phyloP scores from a whole-genome alignment of 2,329 filamentous ascomycete genomes.

The Chaetomium globosum region DNA sequence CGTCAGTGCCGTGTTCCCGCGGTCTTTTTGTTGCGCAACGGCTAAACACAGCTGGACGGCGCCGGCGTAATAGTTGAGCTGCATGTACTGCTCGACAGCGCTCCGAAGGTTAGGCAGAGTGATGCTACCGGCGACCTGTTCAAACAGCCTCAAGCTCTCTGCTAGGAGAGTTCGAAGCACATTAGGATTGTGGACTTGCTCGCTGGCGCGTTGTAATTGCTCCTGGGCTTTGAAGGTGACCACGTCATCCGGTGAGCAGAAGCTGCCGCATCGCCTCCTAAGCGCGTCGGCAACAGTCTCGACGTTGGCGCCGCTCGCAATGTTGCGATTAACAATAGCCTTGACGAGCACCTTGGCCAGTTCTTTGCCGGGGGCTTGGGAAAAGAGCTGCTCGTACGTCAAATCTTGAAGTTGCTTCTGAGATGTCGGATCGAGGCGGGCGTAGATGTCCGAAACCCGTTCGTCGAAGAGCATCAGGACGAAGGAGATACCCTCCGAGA shows the following conservation, averaged over 20 bases:
- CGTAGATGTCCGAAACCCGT: constrained; percentile 82
- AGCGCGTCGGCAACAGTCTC: constrained; percentile 97
- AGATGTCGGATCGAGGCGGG: constrained; percentile 69
- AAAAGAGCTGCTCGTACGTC: constrained; percentile 87
- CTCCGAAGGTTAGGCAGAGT: constrained; percentile 77
- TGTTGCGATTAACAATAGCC: constrained; percentile 96
- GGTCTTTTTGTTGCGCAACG: constrained; percentile 82
- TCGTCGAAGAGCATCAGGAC: constrained; percentile 94
- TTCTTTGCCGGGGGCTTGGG: constrained; percentile 75
- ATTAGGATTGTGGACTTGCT: constrained; percentile 74
- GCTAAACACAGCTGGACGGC: constrained; percentile 84
- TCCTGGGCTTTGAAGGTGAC: constrained; percentile 98
- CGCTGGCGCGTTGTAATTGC: constrained; percentile 83
- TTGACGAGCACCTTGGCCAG: constrained; percentile 94
- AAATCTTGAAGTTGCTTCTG: constrained; percentile 72
- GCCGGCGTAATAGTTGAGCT: constrained; percentile 86
- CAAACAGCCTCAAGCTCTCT: constrained; percentile 85
- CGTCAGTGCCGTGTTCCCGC: constrained; percentile 78
- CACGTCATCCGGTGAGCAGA: constrained; percentile 96
- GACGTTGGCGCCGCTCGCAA: constrained; percentile 93
- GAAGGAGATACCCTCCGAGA: constrained; percentile 96
- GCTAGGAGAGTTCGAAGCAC: constrained; percentile 77
- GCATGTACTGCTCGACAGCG: constrained; percentile 77
- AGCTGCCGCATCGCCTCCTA: constrained; percentile 87
- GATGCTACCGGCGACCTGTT: constrained; percentile 82